Evolutionary conservation across 2,329 filamentous ascomycete species (phyloP).

Genomic region (Diaporthe helianthi): DNA sequence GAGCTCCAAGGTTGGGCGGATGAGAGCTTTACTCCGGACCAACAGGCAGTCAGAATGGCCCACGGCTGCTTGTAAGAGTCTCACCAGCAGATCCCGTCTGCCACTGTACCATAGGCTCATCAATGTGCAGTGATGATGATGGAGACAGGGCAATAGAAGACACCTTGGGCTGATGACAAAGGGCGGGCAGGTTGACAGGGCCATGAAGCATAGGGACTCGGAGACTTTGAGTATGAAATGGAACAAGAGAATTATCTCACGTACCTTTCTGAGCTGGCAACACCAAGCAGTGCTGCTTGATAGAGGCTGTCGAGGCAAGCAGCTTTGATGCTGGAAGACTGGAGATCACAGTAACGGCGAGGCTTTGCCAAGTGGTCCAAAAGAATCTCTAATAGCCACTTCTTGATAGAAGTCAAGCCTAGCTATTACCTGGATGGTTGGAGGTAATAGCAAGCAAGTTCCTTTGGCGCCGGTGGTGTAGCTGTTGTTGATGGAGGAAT

Average conservation of each 20-base stretch:
- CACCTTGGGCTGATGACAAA: no score
- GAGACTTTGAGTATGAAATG: no score
- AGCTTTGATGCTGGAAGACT: not conserved
- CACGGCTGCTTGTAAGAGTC: not conserved
- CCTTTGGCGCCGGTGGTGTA: no score
- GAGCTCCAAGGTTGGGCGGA: not conserved
- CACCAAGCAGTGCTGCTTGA: not conserved
- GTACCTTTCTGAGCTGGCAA: not conserved
- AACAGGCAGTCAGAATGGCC: not conserved
- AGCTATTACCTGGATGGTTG: no score
- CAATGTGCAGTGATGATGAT: not conserved
- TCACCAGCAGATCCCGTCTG: not conserved
- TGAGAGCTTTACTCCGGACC: not conserved
- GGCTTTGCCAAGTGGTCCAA: no score
- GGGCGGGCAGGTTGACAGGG: not conserved
- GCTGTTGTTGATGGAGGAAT: not conserved
- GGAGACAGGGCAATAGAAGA: not conserved
- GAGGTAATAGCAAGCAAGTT: not conserved
- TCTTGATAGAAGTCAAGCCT: not conserved
- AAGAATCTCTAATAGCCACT: not conserved
- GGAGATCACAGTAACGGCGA: not conserved
- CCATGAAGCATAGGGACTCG: not conserved
- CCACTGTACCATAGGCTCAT: no score
- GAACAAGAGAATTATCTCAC: not conserved
- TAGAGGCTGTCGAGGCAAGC: not conserved